These are phyloP conservation scores for Pochonia chlamydosporia DNA, from an alignment of 2,329 filamentous ascomycete species.

Conservation along the genomic window DNA sequence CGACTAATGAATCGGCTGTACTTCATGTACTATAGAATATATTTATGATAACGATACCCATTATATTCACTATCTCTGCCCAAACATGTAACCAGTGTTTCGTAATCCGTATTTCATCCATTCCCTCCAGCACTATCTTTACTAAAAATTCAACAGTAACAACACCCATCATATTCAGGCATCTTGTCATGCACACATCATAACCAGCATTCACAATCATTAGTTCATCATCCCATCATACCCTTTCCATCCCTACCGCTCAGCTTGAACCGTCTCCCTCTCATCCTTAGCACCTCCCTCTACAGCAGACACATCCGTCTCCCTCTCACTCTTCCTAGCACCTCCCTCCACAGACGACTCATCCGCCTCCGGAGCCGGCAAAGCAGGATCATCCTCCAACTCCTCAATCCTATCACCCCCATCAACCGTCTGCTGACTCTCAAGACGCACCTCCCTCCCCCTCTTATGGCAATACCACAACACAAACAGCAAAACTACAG, in stretches of 20 bases:
- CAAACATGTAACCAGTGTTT: no score
- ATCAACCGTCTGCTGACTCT: conserved; percentile 44
- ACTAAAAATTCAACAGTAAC: no score
- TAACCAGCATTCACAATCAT: neutral
- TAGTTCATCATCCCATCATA: no score
- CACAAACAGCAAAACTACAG: conserved; percentile 76
- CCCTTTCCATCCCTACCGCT: no score
- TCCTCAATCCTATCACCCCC: conserved; percentile 40
- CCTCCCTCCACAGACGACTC: neutral
- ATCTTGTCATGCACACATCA: neutral
- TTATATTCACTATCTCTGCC: neutral
- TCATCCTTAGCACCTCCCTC: no score
- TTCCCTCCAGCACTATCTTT: no score
- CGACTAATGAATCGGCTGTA: conserved; percentile 30
- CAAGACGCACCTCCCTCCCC: conserved; percentile 76
- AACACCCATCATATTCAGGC: no score
- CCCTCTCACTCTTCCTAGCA: no score
- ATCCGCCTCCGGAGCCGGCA: conserved; percentile 23
- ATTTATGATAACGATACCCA: conserved; percentile 18
- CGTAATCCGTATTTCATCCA: neutral
- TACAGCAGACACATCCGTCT: no score
- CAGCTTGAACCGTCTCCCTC: no score
- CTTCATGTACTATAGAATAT: no score
- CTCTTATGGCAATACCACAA: conserved; percentile 99
- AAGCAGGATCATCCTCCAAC: conserved; percentile 40